Evolutionary conservation across 768 basidiomycete genomes (phyloP).

Genomic region (Agaricus bisporus): DNA sequence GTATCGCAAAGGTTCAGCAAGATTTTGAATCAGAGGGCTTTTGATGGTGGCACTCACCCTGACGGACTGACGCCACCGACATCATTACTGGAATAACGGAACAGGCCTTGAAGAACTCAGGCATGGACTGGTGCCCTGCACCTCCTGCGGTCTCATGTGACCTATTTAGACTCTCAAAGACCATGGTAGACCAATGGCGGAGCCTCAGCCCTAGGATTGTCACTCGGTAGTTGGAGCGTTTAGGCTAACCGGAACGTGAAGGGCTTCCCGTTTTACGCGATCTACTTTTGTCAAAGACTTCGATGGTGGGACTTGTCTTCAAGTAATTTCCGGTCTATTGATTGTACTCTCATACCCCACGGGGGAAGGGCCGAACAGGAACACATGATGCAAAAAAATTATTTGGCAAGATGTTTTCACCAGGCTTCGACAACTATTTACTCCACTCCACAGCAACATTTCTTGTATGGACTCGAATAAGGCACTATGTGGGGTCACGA

Average conservation of each 20-base stretch:
- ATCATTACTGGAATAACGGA: background rate
- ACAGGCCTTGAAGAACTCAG: background rate
- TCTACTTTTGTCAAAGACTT: background rate
- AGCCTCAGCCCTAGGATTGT: too few species aligned
- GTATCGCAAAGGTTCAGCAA: constrained; percentile 1
- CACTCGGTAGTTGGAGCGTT: background rate
- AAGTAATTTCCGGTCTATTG: background rate
- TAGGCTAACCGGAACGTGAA: background rate
- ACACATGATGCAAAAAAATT: too few species aligned
- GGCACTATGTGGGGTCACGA: background rate
- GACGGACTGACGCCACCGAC: background rate
- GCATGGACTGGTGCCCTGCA: background rate
- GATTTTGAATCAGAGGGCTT: background rate
- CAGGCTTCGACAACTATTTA: background rate
- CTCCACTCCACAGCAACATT: background rate
- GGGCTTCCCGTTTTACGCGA: background rate
- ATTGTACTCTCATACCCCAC: background rate
- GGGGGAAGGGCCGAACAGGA: background rate
- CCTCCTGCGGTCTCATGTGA: background rate
- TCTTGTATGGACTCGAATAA: background rate
- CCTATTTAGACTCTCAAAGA: background rate
- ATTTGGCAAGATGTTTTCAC: background rate
- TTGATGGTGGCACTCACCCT: too few species aligned
- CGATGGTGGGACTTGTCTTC: background rate
- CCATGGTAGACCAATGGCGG: background rate